These are phyloP conservation scores for Sindora glabra DNA, from an alignment of 306 rosid species.

Conservation along the genomic window DNA sequence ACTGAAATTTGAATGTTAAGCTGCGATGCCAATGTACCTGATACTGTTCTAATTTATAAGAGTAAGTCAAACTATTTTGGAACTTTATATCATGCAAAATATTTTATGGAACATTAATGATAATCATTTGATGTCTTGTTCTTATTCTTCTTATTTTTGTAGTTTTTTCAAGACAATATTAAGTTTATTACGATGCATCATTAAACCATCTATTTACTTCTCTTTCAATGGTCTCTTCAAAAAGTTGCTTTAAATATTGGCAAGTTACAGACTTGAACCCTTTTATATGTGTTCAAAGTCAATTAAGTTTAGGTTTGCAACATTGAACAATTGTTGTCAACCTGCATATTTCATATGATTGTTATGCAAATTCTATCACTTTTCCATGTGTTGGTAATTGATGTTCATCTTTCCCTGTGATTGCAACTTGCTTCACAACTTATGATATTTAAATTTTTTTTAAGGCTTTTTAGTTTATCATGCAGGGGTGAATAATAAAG, in stretches of 20 bases:
- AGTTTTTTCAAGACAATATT: neutral
- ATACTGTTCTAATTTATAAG: neutral
- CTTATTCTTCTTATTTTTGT: conserved; percentile 6
- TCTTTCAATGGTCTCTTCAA: conserved; percentile 81
- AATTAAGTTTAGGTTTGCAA: too few relatives aligned
- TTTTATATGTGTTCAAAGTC: too few relatives aligned
- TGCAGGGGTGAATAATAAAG: conserved; percentile 80
- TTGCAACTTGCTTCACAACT: conserved; percentile 1
- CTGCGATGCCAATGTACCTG: neutral
- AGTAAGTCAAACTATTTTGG: neutral
- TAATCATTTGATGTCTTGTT: neutral
- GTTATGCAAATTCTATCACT: too few relatives aligned
- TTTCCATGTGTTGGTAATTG: conserved; percentile 80
- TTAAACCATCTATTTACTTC: conserved; percentile 9
- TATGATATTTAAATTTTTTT: neutral
- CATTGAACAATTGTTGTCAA: too few relatives aligned
- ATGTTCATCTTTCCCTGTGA: neutral
- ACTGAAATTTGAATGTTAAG: neutral
- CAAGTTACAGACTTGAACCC: too few relatives aligned
- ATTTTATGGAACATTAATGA: neutral
- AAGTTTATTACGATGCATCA: neutral
- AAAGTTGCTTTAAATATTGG: conserved; percentile 75
- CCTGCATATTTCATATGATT: too few relatives aligned
- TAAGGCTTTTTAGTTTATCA: conserved; percentile 74
- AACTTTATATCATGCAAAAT: neutral